A percentile compares a stretch with the other conserved stretches of the same genome.
phyloP scores from a whole-genome alignment of 331 rosid genomes.

The Rosa hybrid region DNA sequence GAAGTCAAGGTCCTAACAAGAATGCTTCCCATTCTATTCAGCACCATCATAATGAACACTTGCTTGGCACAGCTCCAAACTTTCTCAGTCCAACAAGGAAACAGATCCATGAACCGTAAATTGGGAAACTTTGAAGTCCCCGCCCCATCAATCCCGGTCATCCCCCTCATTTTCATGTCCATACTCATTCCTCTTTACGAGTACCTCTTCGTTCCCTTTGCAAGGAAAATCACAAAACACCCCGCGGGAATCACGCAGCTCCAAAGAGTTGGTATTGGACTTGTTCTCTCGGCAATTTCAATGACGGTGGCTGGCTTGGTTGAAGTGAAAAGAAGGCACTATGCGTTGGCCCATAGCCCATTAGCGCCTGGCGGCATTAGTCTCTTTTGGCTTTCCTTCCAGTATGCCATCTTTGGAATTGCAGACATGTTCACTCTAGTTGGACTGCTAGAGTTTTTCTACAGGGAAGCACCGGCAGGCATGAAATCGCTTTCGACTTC shows the following conservation, averaged over 20 bases:
- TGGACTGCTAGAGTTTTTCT: conserved; percentile 77
- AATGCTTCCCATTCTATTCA: conserved; percentile 78
- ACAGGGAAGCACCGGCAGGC: conserved; percentile 71
- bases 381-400: conserved; percentile 82
- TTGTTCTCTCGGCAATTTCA: conserved; percentile 67
- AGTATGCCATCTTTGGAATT: conserved; percentile 75
- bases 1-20: conserved; percentile 85
- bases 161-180: conserved; percentile 72
- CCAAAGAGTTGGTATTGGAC: conserved; percentile 84
- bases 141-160: conserved; percentile 76
- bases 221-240: conserved; percentile 63
- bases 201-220: conserved; percentile 71
- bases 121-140: conserved; percentile 66
- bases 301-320: conserved; percentile 76
- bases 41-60: conserved; percentile 90
- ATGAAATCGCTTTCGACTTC: conserved; percentile 90
- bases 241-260: conserved; percentile 90
- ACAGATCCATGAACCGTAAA: conserved; percentile 51
- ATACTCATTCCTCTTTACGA: conserved; percentile 75
- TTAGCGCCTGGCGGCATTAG: conserved; percentile 43
- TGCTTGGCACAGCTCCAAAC: conserved; percentile 94
- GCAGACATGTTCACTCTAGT: conserved; percentile 94
- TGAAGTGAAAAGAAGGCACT: conserved; percentile 67
- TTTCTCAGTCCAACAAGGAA: conserved; percentile 85
- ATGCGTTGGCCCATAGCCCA: conserved; percentile 40